Conservation (phyloP, 1,284 basidiomycete species). For the Acaromyces ingoldii region DNA sequence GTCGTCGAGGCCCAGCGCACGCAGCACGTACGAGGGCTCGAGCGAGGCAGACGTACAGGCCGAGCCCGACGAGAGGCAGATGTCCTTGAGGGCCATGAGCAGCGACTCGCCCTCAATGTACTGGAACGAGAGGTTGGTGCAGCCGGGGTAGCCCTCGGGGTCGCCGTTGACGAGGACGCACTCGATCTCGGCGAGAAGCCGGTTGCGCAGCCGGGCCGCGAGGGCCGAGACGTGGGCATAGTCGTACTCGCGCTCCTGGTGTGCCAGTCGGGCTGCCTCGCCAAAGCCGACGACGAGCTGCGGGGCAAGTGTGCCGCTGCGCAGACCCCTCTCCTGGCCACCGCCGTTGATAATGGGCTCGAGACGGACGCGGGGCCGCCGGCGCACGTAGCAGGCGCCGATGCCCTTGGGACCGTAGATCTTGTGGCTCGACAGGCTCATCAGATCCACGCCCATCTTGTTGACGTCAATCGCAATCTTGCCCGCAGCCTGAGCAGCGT, state of each 20-base stretch:
- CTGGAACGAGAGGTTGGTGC: conserved; percentile 90
- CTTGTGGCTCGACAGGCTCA: conserved; percentile 97
- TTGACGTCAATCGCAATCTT: conserved; percentile 68
- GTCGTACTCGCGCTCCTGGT: conserved; percentile 72
- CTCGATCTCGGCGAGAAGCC: conserved; percentile 76
- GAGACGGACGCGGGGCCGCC: conserved; percentile 84
- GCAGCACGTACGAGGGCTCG: conserved; percentile 95
- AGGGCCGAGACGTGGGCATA: conserved; percentile 71
- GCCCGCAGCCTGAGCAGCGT: conserved; percentile 92
- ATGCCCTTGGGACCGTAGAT: conserved; percentile 97
- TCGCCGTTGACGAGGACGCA: conserved; percentile 87
- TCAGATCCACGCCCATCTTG: conserved; percentile 87
- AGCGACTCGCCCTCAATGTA: conserved; percentile 97
- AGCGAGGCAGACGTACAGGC: conserved; percentile 97
- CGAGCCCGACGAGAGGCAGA: conserved; percentile 93
- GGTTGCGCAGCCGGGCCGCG: conserved; percentile 74
- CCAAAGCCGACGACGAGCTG: conserved; percentile 86
- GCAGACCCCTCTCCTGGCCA: conserved; percentile 91
- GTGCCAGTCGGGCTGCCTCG: conserved; percentile 87
- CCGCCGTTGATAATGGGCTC: conserved; percentile 95
- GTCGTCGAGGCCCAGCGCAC: conserved; percentile 86
- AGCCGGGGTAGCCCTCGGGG: conserved; percentile 59
- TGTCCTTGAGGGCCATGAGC: conserved; percentile 95
- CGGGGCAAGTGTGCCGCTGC: conserved; percentile 90
- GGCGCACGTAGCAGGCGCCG: conserved; percentile 87